Base-by-base conservation (phyloP, 2,329 filamentous ascomycete species). In the Phaeophleospora eucalypticola region DNA sequence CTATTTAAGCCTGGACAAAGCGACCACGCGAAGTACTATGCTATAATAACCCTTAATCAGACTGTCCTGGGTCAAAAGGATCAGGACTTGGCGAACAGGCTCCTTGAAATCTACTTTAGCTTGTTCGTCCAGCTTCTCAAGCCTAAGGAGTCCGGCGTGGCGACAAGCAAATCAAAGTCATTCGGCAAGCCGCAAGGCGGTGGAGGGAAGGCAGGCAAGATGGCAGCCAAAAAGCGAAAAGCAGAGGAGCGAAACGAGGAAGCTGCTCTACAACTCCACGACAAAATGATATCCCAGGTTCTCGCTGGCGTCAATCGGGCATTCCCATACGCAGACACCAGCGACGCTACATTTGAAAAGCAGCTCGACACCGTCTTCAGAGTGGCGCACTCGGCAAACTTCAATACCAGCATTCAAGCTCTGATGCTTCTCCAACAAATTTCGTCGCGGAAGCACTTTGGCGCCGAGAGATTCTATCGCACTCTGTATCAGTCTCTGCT, bases 321-420 rank as follows among this genome's bases (percentile, higher is more conserved):
- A 7, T 90, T 95, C 58, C 93, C 94, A 1, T 98, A 96, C 67
- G 86, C 89, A 9, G 84, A 85, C 54, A 82, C 86, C 1, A 87
- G 93, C 61, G 83, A 87, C 58, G 80, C 82, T 36, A 86, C 83
- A 18, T 81, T 97, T 56, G 87, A 94, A 62, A 83, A 84, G 48
- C 91, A 98, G 63, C 80, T 98, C 47, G 86, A 97, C 64, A 96
- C 91, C 2, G 78, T 98, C 19, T 98, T 96, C 78, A 84, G 83
- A 60, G 93, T 98, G 61, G 95, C 93, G 0, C 93, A 98, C 69
- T 97, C 91, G 1, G 89, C 91, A 46, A 98, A 98, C 68, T 97
- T 98, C 78, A 98, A 97, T 71, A 98, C 93, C 1, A 93, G 89
- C 64, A 88, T 98, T 32, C 93, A 98, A 69, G 91, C 93, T 27